Evolutionary conservation across 139 green algal genomes (phyloP).

Genomic region (Astrephomene gubernaculifera): DNA sequence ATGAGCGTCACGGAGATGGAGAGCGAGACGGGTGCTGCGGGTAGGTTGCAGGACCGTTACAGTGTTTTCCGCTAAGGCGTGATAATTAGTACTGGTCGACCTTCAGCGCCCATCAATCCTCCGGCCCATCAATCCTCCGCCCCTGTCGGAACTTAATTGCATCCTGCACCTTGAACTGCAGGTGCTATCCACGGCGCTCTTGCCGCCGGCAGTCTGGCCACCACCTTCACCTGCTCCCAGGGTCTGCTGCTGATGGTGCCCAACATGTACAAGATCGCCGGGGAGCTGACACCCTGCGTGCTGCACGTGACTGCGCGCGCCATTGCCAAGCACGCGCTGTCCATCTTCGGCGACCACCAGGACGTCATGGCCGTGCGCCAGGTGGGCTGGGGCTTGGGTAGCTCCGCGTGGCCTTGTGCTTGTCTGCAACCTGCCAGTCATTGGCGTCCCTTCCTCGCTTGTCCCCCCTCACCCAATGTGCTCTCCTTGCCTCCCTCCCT

Average conservation of each 20-base stretch:
- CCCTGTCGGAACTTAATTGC: background rate
- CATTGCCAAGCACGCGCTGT: constrained; percentile 65
- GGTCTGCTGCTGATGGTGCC: constrained; percentile 77
- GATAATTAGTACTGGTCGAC: no score
- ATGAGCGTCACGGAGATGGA: constrained; percentile 75
- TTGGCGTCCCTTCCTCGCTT: background rate
- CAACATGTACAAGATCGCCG: constrained; percentile 77
- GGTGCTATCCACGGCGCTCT: constrained; percentile 70
- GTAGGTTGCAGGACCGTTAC: background rate
- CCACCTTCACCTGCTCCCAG: constrained; percentile 76
- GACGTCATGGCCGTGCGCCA: constrained; percentile 67
- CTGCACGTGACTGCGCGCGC: constrained; percentile 68
- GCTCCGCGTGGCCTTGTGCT: background rate
- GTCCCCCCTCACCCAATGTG: no score
- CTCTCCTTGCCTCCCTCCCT: no score
- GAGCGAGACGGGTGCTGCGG: constrained; percentile 59
- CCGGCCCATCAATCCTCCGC: no score
- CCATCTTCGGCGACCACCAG: constrained; percentile 77
- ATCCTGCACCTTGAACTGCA: constrained; percentile 11
- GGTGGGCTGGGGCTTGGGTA: background rate
- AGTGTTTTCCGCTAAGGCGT: background rate
- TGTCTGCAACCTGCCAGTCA: background rate
- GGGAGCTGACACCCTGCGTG: constrained; percentile 71
- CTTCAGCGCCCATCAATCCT: background rate
- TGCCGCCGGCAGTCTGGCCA: constrained; percentile 63